These are phyloP conservation scores for Larix kaempferi DNA, from an alignment of 75 land plant genomes.

Conservation along the genomic window DNA sequence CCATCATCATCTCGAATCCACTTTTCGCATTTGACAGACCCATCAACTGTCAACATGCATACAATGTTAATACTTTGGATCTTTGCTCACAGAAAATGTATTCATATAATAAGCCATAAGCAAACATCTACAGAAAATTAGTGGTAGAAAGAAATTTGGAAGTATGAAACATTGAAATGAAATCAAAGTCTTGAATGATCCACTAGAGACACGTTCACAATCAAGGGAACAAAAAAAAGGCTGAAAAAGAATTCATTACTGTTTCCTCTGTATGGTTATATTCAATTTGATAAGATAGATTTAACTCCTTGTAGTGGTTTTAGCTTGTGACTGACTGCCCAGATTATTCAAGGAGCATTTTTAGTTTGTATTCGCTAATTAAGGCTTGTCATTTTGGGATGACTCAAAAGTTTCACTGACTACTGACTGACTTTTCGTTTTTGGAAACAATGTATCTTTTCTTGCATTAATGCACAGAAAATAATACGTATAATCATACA, in stretches of 20 bases:
- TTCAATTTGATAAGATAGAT: background rate
- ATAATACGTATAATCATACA: too few species aligned
- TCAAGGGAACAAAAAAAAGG: background rate
- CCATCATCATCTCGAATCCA: constrained; percentile 41
- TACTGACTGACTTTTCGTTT: too few species aligned
- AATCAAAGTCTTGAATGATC: background rate
- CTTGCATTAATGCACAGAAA: too few species aligned
- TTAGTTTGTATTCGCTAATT: background rate
- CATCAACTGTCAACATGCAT: constrained; percentile 50
- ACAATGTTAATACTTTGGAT: constrained; percentile 7
- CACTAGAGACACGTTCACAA: background rate
- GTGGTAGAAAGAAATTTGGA: too few species aligned
- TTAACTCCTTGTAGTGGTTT: background rate
- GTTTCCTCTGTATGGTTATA: background rate
- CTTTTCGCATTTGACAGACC: constrained; percentile 62
- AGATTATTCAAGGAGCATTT: too few species aligned
- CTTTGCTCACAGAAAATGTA: too few species aligned
- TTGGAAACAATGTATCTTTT: too few species aligned
- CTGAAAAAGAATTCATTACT: background rate
- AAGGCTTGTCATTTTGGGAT: background rate
- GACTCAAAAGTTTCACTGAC: background rate
- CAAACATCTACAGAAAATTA: too few species aligned
- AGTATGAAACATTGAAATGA: background rate
- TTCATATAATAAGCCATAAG: too few species aligned
- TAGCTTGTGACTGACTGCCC: background rate